phyloP scores from a whole-genome alignment of 768 basidiomycete species.

The Mycena maculata region DNA sequence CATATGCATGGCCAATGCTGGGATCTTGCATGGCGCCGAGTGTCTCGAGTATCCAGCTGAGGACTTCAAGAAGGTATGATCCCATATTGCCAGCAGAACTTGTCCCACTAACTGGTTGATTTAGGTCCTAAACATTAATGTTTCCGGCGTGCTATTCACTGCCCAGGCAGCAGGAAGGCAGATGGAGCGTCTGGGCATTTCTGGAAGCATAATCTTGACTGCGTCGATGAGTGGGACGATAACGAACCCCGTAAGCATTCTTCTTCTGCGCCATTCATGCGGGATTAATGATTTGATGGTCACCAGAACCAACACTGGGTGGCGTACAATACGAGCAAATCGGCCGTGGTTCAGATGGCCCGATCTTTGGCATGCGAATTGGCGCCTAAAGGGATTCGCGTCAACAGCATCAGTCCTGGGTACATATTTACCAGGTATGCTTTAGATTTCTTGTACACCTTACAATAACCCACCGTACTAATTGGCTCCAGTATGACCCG shows the following conservation, averaged over 20 bases:
- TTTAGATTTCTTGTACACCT: background rate
- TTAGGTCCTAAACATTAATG: constrained; percentile 65
- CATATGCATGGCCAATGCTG: constrained; percentile 84
- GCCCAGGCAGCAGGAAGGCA: constrained; percentile 70
- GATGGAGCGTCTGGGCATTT: constrained; percentile 60
- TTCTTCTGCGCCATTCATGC: background rate
- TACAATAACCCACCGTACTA: background rate
- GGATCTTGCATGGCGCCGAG: constrained; percentile 70
- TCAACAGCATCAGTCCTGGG: constrained; percentile 79
- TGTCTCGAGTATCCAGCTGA: constrained; percentile 74
- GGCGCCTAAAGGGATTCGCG: constrained; percentile 69
- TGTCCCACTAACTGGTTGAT: background rate
- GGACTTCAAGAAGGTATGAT: constrained; percentile 69
- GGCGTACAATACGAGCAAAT: constrained; percentile 79
- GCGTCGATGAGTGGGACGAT: constrained; percentile 73
- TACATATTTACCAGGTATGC: constrained; percentile 72
- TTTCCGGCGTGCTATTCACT: constrained; percentile 62
- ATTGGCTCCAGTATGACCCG: constrained; percentile 65
- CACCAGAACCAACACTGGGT: constrained; percentile 70
- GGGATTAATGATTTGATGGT: background rate
- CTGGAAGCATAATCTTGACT: constrained; percentile 68
- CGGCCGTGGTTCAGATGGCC: constrained; percentile 81
- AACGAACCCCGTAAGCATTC: constrained; percentile 69
- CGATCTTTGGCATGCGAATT: constrained; percentile 84
- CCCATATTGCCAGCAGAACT: constrained; percentile 54